Percentiles rank a stretch among this genome's conserved stretches.
These are phyloP conservation scores for Oenanthe sinensis DNA, from an alignment of 129 eudicot species.

Conservation along the genomic window DNA sequence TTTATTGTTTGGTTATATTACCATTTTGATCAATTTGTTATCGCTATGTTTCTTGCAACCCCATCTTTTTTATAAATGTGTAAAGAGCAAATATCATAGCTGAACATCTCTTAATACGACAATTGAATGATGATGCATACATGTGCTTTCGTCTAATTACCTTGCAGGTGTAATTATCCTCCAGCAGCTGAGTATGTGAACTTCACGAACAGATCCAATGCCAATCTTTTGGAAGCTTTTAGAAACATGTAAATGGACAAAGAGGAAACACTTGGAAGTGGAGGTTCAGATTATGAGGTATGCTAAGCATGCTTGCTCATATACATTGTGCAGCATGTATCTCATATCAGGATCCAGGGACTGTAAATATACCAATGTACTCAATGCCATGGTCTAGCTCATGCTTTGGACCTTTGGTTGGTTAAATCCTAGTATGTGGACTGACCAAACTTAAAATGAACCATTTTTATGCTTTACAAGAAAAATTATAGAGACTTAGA, in stretches of 20 bases:
- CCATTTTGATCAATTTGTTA: not conserved
- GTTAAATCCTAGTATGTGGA: not conserved
- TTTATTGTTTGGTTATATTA: constrained; percentile 2
- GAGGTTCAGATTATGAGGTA: constrained; percentile 75
- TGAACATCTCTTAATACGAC: not conserved
- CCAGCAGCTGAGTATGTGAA: constrained; percentile 76
- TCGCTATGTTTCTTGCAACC: not conserved
- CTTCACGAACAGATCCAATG: constrained; percentile 60
- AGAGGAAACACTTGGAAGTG: constrained; percentile 69
- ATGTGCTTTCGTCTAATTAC: constrained; percentile 8
- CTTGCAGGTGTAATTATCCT: constrained; percentile 66
- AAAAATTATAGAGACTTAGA: not conserved
- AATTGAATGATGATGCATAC: not conserved
- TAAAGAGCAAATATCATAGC: not conserved
- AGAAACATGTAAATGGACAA: constrained; percentile 70
- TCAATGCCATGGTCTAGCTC: not conserved
- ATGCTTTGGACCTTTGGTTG: not conserved
- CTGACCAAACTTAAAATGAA: not conserved
- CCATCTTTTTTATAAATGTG: not conserved
- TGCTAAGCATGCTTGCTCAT: not conserved
- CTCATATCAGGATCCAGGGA: not conserved
- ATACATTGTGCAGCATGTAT: not conserved
- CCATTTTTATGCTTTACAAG: not conserved
- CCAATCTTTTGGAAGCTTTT: constrained; percentile 68
- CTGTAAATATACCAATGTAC: not conserved